phyloP scores from a whole-genome alignment of 768 basidiomycete genomes.

The Termitomyces eurrhizus region DNA sequence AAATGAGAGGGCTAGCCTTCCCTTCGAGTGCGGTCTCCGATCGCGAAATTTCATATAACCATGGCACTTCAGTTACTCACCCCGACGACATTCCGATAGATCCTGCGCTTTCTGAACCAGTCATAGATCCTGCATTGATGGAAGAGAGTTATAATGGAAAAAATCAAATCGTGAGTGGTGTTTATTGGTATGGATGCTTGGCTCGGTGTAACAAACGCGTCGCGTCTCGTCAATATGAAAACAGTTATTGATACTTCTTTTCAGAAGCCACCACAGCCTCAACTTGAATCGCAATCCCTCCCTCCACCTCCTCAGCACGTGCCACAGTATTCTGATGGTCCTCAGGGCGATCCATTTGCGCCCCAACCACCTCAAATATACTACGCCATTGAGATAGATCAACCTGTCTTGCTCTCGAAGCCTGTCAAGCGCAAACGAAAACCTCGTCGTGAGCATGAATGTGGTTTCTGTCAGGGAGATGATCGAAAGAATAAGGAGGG shows the following conservation, averaged over 20 bases:
- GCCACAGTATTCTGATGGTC: slow-evolving; percentile 64
- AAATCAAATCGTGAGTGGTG: slow-evolving; percentile 34
- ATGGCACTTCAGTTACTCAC: slow-evolving; percentile 54
- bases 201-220: slow-evolving; percentile 47
- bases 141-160: slow-evolving; percentile 20
- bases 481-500: slow-evolving; percentile 54
- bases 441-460: slow-evolving; percentile 55
- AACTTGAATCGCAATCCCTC: slow-evolving; percentile 19
- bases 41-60: slow-evolving; percentile 57
- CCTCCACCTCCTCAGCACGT: slow-evolving; percentile 29
- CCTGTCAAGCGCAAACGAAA: slow-evolving; percentile 43
- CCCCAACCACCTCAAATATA: slow-evolving; percentile 54
- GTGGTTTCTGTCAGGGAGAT: slow-evolving; percentile 76
- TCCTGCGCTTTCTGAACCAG: slow-evolving; percentile 57
- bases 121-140: slow-evolving; percentile 53
- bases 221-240: slow-evolving; percentile 53
- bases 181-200: slow-evolving; percentile 22
- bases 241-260: slow-evolving; percentile 23
- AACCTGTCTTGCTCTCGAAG: slow-evolving; percentile 38
- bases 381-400: slow-evolving; percentile 44
- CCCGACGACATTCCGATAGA: slow-evolving; percentile 75
- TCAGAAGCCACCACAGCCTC: slow-evolving; percentile 24
- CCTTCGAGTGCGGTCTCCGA: slow-evolving; percentile 42
- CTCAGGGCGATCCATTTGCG: slow-evolving; percentile 82
- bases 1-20: slow-evolving; percentile 64